Conservation (phyloP, 495 filamentous ascomycete genomes). For the Neurospora sublineolata region DNA sequence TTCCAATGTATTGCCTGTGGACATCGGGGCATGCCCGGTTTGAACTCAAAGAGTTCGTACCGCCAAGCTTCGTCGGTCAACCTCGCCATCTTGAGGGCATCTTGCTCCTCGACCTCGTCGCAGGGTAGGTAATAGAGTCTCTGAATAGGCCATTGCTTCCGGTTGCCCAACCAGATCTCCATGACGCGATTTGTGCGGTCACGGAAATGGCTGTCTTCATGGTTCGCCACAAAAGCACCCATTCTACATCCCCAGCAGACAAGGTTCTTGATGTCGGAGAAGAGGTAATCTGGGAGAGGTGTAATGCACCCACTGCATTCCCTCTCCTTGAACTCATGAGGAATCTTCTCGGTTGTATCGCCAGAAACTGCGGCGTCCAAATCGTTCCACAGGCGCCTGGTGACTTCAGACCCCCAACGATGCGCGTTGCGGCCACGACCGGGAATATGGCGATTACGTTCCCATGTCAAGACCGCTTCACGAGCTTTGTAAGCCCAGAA, state of each 20-base stretch:
- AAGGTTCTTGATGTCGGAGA: background rate
- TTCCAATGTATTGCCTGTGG: background rate
- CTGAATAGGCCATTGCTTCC: background rate
- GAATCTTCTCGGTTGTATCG: slow-evolving; percentile 1
- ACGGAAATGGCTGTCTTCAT: slow-evolving; percentile 17
- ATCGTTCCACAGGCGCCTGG: slow-evolving; percentile 4
- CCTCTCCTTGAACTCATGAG: background rate
- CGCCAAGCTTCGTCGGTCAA: background rate
- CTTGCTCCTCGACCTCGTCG: background rate
- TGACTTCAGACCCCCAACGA: background rate
- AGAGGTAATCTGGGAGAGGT: background rate
- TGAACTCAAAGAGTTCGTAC: background rate
- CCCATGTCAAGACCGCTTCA: slow-evolving; percentile 7
- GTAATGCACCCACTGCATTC: slow-evolving; percentile 6
- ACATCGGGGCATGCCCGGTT: background rate
- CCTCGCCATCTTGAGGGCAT: background rate
- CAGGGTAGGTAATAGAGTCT: background rate
- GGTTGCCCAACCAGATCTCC: background rate
- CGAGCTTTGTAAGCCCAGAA: slow-evolving; percentile 19
- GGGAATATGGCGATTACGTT: background rate
- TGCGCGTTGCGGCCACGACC: background rate
- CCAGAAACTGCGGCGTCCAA: slow-evolving; percentile 14
- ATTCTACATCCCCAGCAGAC: slow-evolving; percentile 16
- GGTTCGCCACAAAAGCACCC: slow-evolving; percentile 1
- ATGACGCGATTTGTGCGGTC: slow-evolving; percentile 2